Percentiles rank a stretch among this genome's conserved stretches.
Conservation (phyloP, 2,329 filamentous ascomycete genomes). For the Diaporthe sp. region DNA sequence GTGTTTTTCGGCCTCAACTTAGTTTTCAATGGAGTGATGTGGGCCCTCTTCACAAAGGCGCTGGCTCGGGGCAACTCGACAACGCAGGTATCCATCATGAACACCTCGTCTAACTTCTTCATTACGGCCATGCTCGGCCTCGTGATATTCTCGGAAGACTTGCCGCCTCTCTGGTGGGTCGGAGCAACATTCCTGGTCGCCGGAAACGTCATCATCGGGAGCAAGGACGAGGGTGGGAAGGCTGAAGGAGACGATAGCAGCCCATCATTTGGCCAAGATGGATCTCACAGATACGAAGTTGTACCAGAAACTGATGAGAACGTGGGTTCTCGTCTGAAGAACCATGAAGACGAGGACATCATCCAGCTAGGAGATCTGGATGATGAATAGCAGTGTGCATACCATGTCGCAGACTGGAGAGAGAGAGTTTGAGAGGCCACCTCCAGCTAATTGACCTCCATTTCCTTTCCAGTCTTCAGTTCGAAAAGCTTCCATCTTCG, state of each 20-base stretch:
- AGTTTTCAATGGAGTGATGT: slow-evolving; percentile 84
- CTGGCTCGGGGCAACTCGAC: slow-evolving; percentile 81
- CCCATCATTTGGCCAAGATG: slow-evolving; percentile 44
- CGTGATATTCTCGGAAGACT: slow-evolving; percentile 77
- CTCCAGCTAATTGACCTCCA: background rate
- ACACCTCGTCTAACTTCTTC: slow-evolving; percentile 86
- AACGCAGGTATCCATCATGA: slow-evolving; percentile 85
- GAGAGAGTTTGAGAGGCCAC: background rate
- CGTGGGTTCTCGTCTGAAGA: slow-evolving; percentile 27
- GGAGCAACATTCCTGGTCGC: slow-evolving; percentile 80
- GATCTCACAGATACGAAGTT: slow-evolving; percentile 46
- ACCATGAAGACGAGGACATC: slow-evolving; percentile 47
- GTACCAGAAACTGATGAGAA: slow-evolving; percentile 46
- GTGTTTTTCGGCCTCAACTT: slow-evolving; percentile 83
- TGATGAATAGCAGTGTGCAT: background rate
- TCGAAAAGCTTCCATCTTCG: background rate
- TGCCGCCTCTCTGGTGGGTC: slow-evolving; percentile 83
- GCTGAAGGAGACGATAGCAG: slow-evolving; percentile 39
- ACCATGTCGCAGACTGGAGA: background rate
- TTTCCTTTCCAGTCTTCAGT: background rate
- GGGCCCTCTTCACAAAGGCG: slow-evolving; percentile 84
- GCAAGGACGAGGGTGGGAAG: slow-evolving; percentile 68
- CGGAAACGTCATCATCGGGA: slow-evolving; percentile 83
- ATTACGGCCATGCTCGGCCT: slow-evolving; percentile 80
- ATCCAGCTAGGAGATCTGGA: slow-evolving; percentile 42